Base-by-base conservation (phyloP, 345 rosid genomes). In the Hypericum androsaemum region DNA sequence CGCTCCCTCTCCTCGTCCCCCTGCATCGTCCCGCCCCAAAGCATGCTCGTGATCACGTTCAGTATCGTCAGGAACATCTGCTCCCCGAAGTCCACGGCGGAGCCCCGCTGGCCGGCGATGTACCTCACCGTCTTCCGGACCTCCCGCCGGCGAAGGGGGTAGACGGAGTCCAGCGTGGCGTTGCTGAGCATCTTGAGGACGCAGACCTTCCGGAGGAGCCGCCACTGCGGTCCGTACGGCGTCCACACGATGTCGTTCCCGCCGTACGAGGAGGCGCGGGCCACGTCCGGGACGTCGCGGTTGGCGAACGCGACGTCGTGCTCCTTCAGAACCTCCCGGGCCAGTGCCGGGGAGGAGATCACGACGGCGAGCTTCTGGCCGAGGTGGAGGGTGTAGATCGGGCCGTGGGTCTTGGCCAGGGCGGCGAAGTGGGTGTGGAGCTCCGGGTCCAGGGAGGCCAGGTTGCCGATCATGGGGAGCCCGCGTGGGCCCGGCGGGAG, bases 401-500 rank as follows among this genome's bases (percentile, higher is more conserved):
- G 79, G 39, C 82, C 82, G 32, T 77, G 47, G 11, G 7, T 55
- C 43, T 49, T 12, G 11, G 77, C 61, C 1, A 77, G 54, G 14
- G 12, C 43, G 45, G 70, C 47, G 56, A 80, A 68, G 57, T 74
- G 68, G 13, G 50, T 62, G 64, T 75, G 80, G 52, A 80, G 72
- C 36, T 77, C 45, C 6, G 76, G 71, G 7, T 62, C 71, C 39
- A 80, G 66, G 66, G 68, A 77, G 1, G 73, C 78, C 10, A 80
- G 68, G 76, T 62, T 65, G 10, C 83, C 83, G 49, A 80, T 58
- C 0, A 80, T 3, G 0, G 83, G 86, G 28, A 80, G 45, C 28
- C 86, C 79, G 5, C 12, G 44, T 0, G 83, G 83, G 37, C 86
- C 83, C 0, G 83, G 83, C 0, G 80, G 80, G 6, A 66, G 47